phyloP scores from a whole-genome alignment of 208 protist genomes.

The Wallacemonas rigidus region DNA sequence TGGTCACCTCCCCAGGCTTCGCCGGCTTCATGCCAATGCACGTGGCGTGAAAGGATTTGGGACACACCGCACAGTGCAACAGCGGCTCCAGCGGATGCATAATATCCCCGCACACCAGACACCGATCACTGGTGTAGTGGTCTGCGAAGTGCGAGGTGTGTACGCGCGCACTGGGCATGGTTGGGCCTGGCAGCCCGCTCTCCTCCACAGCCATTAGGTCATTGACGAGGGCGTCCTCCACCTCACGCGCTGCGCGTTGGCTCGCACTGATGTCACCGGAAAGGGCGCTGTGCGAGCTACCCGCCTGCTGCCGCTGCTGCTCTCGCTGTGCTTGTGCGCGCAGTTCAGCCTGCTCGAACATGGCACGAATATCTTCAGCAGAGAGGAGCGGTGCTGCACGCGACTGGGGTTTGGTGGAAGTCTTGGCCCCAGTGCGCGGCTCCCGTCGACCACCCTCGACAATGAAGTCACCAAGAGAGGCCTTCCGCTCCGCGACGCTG shows the following conservation, averaged over 20 bases:
- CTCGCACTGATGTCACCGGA: constrained; percentile 6
- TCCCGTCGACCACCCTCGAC: constrained; percentile 56
- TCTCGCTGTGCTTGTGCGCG: constrained; percentile 12
- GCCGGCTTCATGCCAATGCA: constrained; percentile 59
- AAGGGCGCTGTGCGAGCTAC: constrained; percentile 2
- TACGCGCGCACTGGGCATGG: not conserved
- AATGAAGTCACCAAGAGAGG: constrained; percentile 94
- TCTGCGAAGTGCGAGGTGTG: not conserved
- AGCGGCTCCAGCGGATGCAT: constrained; percentile 85
- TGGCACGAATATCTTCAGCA: constrained; percentile 51
- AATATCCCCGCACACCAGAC: constrained; percentile 73
- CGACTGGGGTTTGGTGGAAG: not conserved
- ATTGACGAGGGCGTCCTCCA: constrained; percentile 52
- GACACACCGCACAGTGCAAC: constrained; percentile 76
- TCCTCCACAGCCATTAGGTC: constrained; percentile 53
- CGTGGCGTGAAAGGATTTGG: constrained; percentile 84
- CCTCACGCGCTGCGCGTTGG: not conserved
- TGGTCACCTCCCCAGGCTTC: constrained; percentile 27
- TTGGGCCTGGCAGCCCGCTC: constrained; percentile 25
- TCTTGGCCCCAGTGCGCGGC: not conserved
- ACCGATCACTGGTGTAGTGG: constrained; percentile 46
- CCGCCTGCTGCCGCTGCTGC: not conserved
- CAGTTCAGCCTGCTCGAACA: constrained; percentile 43
- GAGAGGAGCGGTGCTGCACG: constrained; percentile 22
- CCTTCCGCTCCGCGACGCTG: constrained; percentile 90